These are phyloP conservation scores for Purpureocillium takamizusanense DNA, from an alignment of 2,329 filamentous ascomycete species.

Conservation along the genomic window DNA sequence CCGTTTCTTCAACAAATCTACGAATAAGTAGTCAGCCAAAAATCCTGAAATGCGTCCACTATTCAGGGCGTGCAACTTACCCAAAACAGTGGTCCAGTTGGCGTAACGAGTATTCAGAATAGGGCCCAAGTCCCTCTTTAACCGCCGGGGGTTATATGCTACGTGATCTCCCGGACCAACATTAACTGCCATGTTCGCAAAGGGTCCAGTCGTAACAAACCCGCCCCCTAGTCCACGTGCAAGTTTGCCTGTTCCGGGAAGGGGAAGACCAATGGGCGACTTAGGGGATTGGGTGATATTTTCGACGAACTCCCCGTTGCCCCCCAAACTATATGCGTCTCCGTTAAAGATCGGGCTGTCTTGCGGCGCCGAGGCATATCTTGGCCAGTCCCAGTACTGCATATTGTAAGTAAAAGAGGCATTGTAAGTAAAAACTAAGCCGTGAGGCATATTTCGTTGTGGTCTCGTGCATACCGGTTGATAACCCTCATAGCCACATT, in stretches of 20 bases:
- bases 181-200: constrained; percentile 26
- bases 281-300: too few species aligned
- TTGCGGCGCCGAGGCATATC: constrained; percentile 30
- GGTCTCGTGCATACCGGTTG: neutral
- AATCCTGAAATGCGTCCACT: too few species aligned
- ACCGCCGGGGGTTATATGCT: constrained; percentile 24
- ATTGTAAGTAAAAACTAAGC: too few species aligned
- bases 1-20: neutral
- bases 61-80: too few species aligned
- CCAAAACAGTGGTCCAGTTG: neutral
- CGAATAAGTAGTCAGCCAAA: too few species aligned
- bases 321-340: constrained; percentile 32
- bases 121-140: constrained; percentile 12
- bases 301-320: constrained; percentile 29
- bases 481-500: constrained; percentile 26
- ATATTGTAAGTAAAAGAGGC: too few species aligned
- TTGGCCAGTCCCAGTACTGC: constrained; percentile 41
- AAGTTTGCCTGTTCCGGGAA: constrained; percentile 5
- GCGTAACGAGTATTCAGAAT: neutral
- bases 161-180: constrained; percentile 21
- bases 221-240: constrained; percentile 38
- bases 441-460: too few species aligned
- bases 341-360: constrained; percentile 45
- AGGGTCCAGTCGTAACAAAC: constrained; percentile 36
- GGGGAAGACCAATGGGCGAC: too few species aligned